A percentile compares a stretch with the other conserved stretches of the same genome.
These are phyloP conservation scores for Phytophthora pseudosyringae DNA, from an alignment of 352 stramenopile genomes.

Conservation along the genomic window DNA sequence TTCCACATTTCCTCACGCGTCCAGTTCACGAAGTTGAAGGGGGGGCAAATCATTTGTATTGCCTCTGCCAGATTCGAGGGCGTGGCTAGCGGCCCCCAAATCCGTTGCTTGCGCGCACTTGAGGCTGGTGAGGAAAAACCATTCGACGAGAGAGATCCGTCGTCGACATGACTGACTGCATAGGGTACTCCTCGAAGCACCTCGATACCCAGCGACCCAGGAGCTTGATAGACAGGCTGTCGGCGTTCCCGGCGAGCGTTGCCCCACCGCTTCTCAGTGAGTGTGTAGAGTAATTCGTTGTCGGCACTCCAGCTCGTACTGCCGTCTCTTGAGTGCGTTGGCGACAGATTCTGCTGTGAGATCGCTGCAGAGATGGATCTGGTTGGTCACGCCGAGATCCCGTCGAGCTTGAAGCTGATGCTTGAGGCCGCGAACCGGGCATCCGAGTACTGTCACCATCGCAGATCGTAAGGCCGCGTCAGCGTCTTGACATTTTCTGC, in stretches of 20 bases:
- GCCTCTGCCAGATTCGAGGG: no score
- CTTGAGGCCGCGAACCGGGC: constrained; percentile 11
- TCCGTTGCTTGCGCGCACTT: no score
- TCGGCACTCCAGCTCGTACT: background rate
- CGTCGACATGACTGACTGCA: background rate
- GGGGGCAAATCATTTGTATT: no score
- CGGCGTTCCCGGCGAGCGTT: background rate
- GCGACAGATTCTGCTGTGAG: background rate
- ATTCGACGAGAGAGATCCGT: background rate
- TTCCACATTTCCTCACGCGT: no score
- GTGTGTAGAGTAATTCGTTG: background rate
- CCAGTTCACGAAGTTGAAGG: no score
- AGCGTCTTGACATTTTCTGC: background rate
- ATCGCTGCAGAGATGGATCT: background rate
- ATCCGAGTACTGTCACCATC: constrained; percentile 24
- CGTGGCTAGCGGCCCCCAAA: no score
- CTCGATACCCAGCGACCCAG: background rate
- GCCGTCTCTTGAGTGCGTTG: background rate
- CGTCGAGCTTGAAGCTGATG: background rate
- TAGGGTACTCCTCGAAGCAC: constrained; percentile 1
- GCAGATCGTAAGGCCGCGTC: constrained; percentile 3
- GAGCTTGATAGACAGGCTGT: background rate
- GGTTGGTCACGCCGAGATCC: background rate
- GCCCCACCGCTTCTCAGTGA: background rate
- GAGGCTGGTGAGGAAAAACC: no score